Base-by-base conservation (phyloP, 345 rosid genomes). In the Corymbia maculata region DNA sequence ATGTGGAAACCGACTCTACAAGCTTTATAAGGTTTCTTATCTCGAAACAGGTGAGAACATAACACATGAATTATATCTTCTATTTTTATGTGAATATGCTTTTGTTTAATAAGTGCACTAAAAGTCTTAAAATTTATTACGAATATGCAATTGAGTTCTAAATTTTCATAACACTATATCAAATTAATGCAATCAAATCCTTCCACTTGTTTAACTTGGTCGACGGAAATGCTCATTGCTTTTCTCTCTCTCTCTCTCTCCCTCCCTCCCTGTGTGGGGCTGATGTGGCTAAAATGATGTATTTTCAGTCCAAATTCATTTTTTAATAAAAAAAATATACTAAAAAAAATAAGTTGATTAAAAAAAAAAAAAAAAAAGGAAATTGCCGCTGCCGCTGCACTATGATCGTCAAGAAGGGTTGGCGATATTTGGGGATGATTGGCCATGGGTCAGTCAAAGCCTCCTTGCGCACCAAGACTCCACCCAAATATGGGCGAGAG, bases 151-250 rank as follows among this genome's bases (percentile, higher is more conserved):
- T 55, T 22, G 9, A 55, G 61, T 4, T 55, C 9, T 0, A 55
- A 55, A 55, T 21, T 2, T 55, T 55, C 21, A 55, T 21, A 55
- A 55, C 12, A 55, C 0, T 0, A 21, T 9, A 0, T 55, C 61
- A 22, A 55, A 55, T 55, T 0, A 12, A 55, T 0, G 0, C 28
- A 55, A 55, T 55, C 0, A 21, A 53, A 53, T 55, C 28, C 0
- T 55, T 55, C 22, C 22, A 55, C 8, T 55, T 11, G 22, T 55
- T 28, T 55, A 12, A 55, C 21, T 55, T 55, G 61, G 28, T 26
- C 21, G 9, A 55, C 0, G 26, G 0, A 55, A 55, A 55, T 55
- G 61, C 28, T 55, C 28, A 0, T 0, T 8, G 61, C 22, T 55
- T 22, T 52, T 52, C 1, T 1, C 3, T 17, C 6, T 6, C 17